Conservation (phyloP, 345 rosid species). For the Gossypium anomalum region DNA sequence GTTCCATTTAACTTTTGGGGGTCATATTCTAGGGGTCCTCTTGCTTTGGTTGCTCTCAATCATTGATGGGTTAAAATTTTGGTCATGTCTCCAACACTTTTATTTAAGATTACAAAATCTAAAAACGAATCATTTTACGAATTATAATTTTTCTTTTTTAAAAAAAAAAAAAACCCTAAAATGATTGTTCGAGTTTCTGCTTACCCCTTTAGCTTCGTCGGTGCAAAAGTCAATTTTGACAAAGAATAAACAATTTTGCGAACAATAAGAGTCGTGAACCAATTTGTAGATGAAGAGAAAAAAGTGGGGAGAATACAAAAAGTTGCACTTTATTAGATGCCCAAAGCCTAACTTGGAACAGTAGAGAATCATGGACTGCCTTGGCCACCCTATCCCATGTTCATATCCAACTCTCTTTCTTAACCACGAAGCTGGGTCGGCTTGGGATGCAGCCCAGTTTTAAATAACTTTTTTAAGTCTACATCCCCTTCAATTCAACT, state of each 20-base stretch:
- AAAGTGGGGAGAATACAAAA: not conserved
- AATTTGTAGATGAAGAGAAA: not conserved
- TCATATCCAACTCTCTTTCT: not conserved
- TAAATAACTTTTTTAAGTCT: too few species aligned
- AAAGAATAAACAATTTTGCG: not conserved
- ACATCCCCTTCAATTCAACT: too few species aligned
- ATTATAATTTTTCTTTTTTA: too few species aligned
- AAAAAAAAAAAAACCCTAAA: too few species aligned
- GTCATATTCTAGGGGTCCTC: not conserved
- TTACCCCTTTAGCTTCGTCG: not conserved
- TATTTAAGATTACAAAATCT: too few species aligned
- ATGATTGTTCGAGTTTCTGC: too few species aligned
- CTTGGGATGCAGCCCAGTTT: too few species aligned
- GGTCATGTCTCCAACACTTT: too few species aligned
- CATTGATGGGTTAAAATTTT: not conserved
- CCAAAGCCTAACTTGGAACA: not conserved
- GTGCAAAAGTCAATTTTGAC: not conserved
- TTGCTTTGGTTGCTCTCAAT: not conserved
- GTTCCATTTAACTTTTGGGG: not conserved
- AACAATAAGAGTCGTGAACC: not conserved
- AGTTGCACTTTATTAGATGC: not conserved
- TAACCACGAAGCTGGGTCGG: not conserved
- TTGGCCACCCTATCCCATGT: not conserved
- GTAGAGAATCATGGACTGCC: slow-evolving; percentile 1
- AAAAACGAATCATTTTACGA: not conserved